Percentiles rank a stretch among this genome's conserved stretches.
Evolutionary conservation across 2,329 filamentous ascomycete species (phyloP).

Genomic region (Helminthosporium solani): DNA sequence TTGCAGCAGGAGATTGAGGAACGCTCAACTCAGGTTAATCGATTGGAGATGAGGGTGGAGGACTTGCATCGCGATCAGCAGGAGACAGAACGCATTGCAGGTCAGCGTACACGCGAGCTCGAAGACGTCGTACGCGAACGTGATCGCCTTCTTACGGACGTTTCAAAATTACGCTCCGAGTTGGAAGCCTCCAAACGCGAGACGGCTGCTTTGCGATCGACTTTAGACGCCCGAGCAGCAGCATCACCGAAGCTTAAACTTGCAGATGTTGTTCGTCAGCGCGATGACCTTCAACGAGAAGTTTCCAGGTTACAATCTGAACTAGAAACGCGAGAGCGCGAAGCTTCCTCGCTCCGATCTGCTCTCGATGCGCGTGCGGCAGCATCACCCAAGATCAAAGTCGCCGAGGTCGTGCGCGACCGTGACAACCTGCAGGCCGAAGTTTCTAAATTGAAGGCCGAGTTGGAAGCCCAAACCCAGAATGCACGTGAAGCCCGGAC

Average conservation of each 20-base stretch:
- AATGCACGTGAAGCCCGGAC: background rate
- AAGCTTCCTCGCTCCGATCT: background rate
- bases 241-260: background rate
- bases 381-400: background rate
- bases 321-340: background rate
- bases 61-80: background rate
- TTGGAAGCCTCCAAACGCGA: constrained; percentile 12
- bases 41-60: constrained; percentile 25
- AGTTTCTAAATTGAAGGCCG: background rate
- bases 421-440: background rate
- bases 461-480: background rate
- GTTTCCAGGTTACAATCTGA: background rate
- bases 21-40: constrained; percentile 8
- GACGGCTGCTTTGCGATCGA: background rate
- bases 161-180: constrained; percentile 32
- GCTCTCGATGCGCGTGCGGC: background rate
- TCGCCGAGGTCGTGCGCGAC: background rate
- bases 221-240: background rate
- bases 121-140: constrained; percentile 38
- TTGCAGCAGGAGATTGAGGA: background rate
- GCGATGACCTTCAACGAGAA: background rate
- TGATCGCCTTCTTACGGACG: constrained; percentile 31
- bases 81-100: background rate
- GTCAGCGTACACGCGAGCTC: constrained; percentile 21
- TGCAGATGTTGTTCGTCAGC: background rate